These are phyloP conservation scores for Trifolium pratense DNA, from an alignment of 306 rosid species.

Conservation along the genomic window DNA sequence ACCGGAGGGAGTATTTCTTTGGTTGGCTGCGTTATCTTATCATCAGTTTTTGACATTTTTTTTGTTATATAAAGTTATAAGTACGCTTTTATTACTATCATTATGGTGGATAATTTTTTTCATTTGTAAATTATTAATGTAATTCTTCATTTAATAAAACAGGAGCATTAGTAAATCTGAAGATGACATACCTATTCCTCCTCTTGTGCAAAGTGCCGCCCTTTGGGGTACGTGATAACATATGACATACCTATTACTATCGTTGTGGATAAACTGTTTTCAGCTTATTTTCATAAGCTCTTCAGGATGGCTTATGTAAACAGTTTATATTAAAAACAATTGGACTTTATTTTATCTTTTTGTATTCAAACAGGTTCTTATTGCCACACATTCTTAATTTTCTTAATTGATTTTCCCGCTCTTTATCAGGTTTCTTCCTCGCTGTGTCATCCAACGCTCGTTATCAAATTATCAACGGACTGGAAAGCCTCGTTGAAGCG, in stretches of 20 bases:
- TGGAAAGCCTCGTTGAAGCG: conserved; percentile 78
- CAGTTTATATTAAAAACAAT: too few relatives aligned
- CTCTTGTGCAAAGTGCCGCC: conserved; percentile 83
- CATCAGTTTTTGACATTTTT: not conserved
- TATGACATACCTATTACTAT: too few relatives aligned
- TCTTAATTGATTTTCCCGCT: conserved; percentile 22
- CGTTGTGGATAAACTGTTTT: too few relatives aligned
- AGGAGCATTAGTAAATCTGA: conserved; percentile 93
- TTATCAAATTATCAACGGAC: conserved; percentile 84
- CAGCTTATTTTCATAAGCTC: not conserved
- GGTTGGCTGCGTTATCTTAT: conserved; percentile 22
- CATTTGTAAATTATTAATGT: conserved; percentile 11
- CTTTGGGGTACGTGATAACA: conserved; percentile 53
- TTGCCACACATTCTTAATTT: not conserved
- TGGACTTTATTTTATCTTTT: too few relatives aligned
- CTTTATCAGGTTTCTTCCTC: conserved; percentile 79
- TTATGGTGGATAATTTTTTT: not conserved
- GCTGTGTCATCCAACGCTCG: conserved; percentile 92
- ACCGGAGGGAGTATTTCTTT: not conserved
- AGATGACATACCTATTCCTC: conserved; percentile 94
- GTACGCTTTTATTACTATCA: not conserved
- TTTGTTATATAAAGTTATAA: not conserved
- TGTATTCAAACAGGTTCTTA: not conserved
- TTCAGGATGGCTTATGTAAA: not conserved
- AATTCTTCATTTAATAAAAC: conserved; percentile 17